Conservation (phyloP, 2,329 filamentous ascomycete genomes). For the Lanzia echinophila region DNA sequence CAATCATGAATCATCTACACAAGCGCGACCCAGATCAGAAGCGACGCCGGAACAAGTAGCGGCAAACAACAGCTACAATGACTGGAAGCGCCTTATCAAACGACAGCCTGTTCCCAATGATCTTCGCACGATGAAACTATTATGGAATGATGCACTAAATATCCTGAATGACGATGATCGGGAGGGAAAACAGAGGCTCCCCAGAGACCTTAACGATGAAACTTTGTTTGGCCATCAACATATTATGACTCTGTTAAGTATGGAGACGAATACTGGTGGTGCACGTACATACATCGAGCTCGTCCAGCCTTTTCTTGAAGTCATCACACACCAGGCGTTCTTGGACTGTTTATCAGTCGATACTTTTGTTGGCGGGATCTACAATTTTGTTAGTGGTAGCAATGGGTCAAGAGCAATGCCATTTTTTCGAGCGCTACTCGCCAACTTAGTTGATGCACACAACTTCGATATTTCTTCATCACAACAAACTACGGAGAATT, state of each 20-base stretch:
- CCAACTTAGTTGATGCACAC: not conserved
- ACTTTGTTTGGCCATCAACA: slow-evolving; percentile 1
- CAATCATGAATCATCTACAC: not conserved
- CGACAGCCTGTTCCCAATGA: slow-evolving; percentile 10
- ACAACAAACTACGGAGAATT: not conserved
- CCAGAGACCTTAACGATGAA: slow-evolving; percentile 14
- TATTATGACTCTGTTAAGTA: not conserved
- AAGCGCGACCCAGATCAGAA: not conserved
- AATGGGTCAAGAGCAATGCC: slow-evolving; percentile 3
- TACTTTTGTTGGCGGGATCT: not conserved
- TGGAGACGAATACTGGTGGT: not conserved
- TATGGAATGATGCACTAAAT: slow-evolving; percentile 13
- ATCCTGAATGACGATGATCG: slow-evolving; percentile 14
- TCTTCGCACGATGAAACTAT: slow-evolving; percentile 4
- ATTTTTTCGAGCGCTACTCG: not conserved
- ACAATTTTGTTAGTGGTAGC: slow-evolving; percentile 7
- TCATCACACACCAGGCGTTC: slow-evolving; percentile 3
- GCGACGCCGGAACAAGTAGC: slow-evolving; percentile 14
- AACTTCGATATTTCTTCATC: not conserved
- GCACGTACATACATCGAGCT: not conserved
- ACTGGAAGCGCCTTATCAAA: slow-evolving; percentile 17
- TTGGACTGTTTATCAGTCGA: slow-evolving; percentile 5
- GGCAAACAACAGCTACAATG: slow-evolving; percentile 11
- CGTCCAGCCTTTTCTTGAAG: not conserved
- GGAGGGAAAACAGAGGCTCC: slow-evolving; percentile 14